These are phyloP conservation scores for Pseudogymnoascus destructans DNA, from an alignment of 2,329 filamentous ascomycete species.

Conservation along the genomic window DNA sequence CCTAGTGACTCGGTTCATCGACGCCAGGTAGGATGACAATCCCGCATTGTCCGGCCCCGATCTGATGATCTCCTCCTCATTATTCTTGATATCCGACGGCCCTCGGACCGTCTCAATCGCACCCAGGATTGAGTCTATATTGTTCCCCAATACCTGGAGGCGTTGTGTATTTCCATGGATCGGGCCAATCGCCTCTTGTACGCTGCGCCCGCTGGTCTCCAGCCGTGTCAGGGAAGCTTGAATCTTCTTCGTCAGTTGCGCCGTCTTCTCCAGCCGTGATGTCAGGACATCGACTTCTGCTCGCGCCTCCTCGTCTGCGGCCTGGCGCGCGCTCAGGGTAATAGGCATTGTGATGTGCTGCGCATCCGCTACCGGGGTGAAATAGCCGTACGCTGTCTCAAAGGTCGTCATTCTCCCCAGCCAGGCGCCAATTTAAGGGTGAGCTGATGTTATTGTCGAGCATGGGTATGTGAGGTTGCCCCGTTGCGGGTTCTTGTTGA, in stretches of 20 bases:
- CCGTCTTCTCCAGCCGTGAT: conserved; percentile 76
- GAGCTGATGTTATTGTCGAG: background rate
- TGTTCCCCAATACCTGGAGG: conserved; percentile 70
- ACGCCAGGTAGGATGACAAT: conserved; percentile 72
- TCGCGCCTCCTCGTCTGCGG: conserved; percentile 49
- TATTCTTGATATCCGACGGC: conserved; percentile 82
- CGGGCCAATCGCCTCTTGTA: conserved; percentile 82
- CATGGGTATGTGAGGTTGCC: background rate
- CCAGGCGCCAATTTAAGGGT: background rate
- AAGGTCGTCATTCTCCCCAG: background rate
- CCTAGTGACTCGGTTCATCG: conserved; percentile 76
- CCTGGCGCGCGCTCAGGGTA: conserved; percentile 21
- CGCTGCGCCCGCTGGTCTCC: conserved; percentile 77
- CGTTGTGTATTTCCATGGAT: conserved; percentile 86
- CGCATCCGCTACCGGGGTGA: background rate
- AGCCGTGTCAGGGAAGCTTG: conserved; percentile 73
- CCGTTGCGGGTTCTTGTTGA: background rate
- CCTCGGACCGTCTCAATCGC: conserved; percentile 82
- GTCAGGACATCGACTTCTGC: conserved; percentile 60
- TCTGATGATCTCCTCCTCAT: conserved; percentile 84
- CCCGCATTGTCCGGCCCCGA: conserved; percentile 74
- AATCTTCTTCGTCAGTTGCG: conserved; percentile 88
- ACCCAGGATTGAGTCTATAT: conserved; percentile 73
- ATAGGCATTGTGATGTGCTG: conserved; percentile 19
- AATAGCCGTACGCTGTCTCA: background rate